Evolutionary conservation across 768 basidiomycete species (phyloP), one percentile per base, ranked within the genome.

Genomic region (Tephrocybe sp.): DNA sequence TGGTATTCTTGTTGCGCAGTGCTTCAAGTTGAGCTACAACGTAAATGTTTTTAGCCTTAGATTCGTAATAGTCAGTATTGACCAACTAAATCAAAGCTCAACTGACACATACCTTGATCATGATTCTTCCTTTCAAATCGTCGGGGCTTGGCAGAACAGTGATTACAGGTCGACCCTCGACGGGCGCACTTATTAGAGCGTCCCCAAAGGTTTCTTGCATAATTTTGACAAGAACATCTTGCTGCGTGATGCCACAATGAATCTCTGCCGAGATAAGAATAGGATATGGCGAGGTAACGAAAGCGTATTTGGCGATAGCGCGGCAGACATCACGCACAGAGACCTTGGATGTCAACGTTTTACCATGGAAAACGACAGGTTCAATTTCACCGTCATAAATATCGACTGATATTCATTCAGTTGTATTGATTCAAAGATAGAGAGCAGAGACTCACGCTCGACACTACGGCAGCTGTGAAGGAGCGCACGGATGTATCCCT

Each of bases 181-280:
- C 59, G 0, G 70, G 69, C 2, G 69, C 70, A 26, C 66, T 61
- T 13, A 79, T 56, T 2, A 79, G 61, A 2, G 64, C 54, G 31
- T 75, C 72, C 2, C 75, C 76, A 49, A 78, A 78, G 0, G 67
- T 69, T 32, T 72, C 69, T 0, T 32, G 81, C 82, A 98, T 82
- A 60, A 95, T 92, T 2, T 74, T 60, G 0, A 82, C 93, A 12
- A 97, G 75, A 62, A 76, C 75, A 30, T 89, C 87, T 64, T 98
- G 95, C 63, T 94, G 90, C 22, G 74, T 67, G 13, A 92, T 49
- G 0, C 79, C 73, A 64, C 92, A 96, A 61, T 96, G 94, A 1
- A 95, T 79, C 69, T 98, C 95, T 11, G 93, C 90, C 2, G 92
- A 95, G 47, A 98, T 87, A 60, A 98, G 83, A 62, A 98, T 74